Percentiles rank a stretch among this genome's conserved stretches.
Evolutionary conservation across 2,329 filamentous ascomycete species (phyloP).

Genomic region (Alternaria arborescens): DNA sequence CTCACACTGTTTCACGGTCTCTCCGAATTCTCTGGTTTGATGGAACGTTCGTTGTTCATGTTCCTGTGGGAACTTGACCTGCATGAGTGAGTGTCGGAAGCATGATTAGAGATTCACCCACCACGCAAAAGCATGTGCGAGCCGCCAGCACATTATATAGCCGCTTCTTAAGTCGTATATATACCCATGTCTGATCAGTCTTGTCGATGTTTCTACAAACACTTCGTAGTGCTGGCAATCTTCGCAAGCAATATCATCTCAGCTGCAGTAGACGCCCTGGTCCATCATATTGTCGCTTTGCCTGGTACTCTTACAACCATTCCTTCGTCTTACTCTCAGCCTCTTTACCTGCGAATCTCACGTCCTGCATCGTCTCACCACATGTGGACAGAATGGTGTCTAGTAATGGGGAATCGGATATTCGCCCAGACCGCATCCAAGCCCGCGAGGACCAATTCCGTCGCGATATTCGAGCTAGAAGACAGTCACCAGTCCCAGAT

Average conservation of each 20-base stretch:
- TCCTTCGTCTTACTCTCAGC: background rate
- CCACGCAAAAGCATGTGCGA: background rate
- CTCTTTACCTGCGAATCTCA: background rate
- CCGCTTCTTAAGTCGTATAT: background rate
- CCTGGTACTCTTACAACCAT: background rate
- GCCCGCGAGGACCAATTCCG: background rate
- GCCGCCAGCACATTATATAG: background rate
- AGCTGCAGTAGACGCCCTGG: background rate
- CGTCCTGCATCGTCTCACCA: background rate
- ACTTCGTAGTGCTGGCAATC: background rate
- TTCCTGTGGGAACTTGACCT: background rate
- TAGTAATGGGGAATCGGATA: background rate
- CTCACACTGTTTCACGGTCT: background rate
- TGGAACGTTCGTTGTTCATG: background rate
- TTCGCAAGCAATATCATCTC: background rate
- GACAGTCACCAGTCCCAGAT: background rate
- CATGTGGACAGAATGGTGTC: background rate
- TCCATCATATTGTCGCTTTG: background rate
- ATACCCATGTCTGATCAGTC: background rate
- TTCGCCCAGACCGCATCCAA: constrained; percentile 2
- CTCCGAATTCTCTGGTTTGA: background rate
- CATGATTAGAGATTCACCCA: background rate
- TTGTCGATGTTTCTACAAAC: background rate
- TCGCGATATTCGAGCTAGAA: background rate
- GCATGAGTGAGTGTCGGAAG: background rate